A percentile compares a stretch with the other conserved stretches of the same genome.
phyloP scores from a whole-genome alignment of 257 asterid genomes.

The Nicotiana tabacum region DNA sequence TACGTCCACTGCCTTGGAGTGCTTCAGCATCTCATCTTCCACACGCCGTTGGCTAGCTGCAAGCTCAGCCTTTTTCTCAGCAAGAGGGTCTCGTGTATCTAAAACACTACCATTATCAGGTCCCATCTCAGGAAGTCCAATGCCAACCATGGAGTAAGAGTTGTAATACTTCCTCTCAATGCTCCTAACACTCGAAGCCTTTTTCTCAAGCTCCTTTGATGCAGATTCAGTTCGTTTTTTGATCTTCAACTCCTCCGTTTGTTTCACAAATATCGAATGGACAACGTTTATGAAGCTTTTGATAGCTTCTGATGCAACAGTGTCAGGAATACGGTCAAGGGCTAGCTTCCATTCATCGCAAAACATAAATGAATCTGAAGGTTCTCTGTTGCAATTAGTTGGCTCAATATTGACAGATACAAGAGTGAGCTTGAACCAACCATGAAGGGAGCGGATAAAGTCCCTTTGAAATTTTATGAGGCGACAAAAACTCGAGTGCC shows the following conservation, averaged over 20 bases:
- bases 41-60: constrained; percentile 84
- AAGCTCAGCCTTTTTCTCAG: constrained; percentile 84
- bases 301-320: constrained; percentile 93
- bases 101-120: constrained; percentile 51
- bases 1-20: constrained; percentile 78
- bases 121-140: constrained; percentile 63
- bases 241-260: constrained; percentile 80
- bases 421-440: constrained; percentile 90
- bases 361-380: constrained; percentile 49
- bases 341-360: constrained; percentile 94
- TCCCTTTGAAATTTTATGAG: constrained; percentile 73
- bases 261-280: constrained; percentile 67
- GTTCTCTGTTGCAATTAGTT: constrained; percentile 26
- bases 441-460: constrained; percentile 65
- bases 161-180: constrained; percentile 84
- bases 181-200: constrained; percentile 68
- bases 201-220: constrained; percentile 87
- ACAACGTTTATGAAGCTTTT: constrained; percentile 92
- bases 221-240: constrained; percentile 63
- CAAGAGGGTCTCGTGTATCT: constrained; percentile 87
- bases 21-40: constrained; percentile 83
- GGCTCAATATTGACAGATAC: constrained; percentile 46
- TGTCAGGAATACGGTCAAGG: constrained; percentile 83
- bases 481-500: constrained; percentile 94
- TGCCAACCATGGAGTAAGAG: constrained; percentile 79